Conservation (phyloP, 139 green algal genomes). For the Chlamydomonas sphaeroides region DNA sequence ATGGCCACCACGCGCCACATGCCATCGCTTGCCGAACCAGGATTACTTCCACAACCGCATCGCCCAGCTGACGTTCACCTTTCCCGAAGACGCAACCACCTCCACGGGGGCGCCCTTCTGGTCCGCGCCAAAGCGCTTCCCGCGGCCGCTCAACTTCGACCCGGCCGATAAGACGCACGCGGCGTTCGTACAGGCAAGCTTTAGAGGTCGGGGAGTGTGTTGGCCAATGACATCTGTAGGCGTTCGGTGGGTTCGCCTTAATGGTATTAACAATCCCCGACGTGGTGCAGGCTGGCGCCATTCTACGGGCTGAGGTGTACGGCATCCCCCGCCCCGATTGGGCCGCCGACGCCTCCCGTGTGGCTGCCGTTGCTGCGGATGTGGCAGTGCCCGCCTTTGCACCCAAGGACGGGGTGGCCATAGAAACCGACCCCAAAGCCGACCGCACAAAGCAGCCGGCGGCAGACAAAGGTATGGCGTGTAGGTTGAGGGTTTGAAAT, state of each 20-base stretch:
- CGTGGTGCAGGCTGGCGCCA: conserved; percentile 74
- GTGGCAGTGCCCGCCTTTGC: conserved; percentile 84
- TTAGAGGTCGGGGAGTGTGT: no score
- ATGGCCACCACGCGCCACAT: neutral
- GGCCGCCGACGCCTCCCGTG: conserved; percentile 62
- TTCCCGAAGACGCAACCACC: conserved; percentile 95
- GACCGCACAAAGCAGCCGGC: conserved; percentile 12
- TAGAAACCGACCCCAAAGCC: conserved; percentile 97
- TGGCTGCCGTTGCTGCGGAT: conserved; percentile 54
- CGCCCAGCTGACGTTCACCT: conserved; percentile 95
- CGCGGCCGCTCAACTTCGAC: conserved; percentile 83
- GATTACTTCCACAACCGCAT: conserved; percentile 91
- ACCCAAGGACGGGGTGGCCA: conserved; percentile 90
- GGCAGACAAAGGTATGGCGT: neutral
- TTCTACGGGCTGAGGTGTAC: conserved; percentile 91
- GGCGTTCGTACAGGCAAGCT: conserved; percentile 81
- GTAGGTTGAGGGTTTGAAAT: no score
- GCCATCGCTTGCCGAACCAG: neutral
- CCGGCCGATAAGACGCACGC: conserved; percentile 77
- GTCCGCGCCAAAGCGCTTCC: conserved; percentile 98
- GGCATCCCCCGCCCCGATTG: conserved; percentile 82
- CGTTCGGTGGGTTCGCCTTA: no score
- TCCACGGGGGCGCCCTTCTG: conserved; percentile 94
- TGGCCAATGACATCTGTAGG: no score
- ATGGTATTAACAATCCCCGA: no score